Base-by-base conservation (phyloP, 1,284 basidiomycete genomes). In the Ganoderma leucocontextum region DNA sequence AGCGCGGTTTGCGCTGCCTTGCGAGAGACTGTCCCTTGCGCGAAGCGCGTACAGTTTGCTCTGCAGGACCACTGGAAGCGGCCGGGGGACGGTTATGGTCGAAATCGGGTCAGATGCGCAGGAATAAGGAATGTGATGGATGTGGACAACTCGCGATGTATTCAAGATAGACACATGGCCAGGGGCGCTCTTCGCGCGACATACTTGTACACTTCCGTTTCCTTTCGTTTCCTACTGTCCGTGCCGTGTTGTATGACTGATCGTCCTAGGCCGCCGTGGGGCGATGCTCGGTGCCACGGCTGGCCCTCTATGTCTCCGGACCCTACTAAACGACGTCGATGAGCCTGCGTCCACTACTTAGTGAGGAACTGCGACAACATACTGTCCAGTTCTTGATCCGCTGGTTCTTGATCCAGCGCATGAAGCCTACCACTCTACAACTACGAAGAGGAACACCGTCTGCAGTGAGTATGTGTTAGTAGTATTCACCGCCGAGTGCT, bases 251-350 rank as follows among this genome's bases (percentile, higher is more conserved):
- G 29, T 19, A 42, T 13, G 41, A 19, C 6, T 13, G 5, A 5
- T 17, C 41, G 15, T 33, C 52, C 17, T 15, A 55, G 5, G 52
- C 29, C 17, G 52, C 52, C 5, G 52, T 13, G 12, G 52, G 52
- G 12, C 52, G 52, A 35, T 55, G 52, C 52, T 55, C 29, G 13
- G 52, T 55, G 12, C 52, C 52, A 8, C 52, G 52, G 52, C 52
- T 55, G 29, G 29, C 33, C 15, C 29, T 55, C 52, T 29, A 55
- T 1, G 52, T 55, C 52, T 55, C 52, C 29, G 52, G 52, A 15
- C 52, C 52, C 52, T 55, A 29, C 15, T 8, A 4, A 17, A 55
- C 62, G 2, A 63, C 13, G 38, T 25, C 38, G 49, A 63, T 53
- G 39, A 65, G 13, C 52, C 2, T 6, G 19, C 49, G 15, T 55